Percentiles rank a stretch among this genome's conserved stretches.
Evolutionary conservation across 345 rosid species (phyloP).

Genomic region (Aquilaria sinensis): DNA sequence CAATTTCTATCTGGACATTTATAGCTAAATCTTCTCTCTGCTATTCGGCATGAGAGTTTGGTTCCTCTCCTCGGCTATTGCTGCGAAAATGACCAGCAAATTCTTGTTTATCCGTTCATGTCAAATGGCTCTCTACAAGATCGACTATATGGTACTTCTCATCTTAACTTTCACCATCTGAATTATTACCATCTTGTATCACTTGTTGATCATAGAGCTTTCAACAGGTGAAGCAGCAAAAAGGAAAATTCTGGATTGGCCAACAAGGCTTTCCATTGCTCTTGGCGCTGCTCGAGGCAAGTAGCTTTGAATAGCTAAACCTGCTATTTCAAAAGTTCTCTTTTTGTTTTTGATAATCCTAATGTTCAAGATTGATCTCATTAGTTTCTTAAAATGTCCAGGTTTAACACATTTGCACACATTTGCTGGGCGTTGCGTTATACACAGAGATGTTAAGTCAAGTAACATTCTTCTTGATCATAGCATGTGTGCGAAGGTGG

Average conservation of each 20-base stretch:
- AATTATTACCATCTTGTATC: neutral
- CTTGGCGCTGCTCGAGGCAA: constrained; percentile 68
- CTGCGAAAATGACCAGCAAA: constrained; percentile 62
- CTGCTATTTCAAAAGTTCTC: neutral
- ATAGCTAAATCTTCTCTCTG: constrained; percentile 66
- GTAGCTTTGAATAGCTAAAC: constrained; percentile 1
- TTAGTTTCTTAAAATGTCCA: constrained; percentile 12
- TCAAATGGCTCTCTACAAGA: constrained; percentile 70
- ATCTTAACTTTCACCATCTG: neutral
- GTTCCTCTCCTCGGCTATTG: constrained; percentile 71
- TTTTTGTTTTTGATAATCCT: neutral
- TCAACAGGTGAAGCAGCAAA: constrained; percentile 56
- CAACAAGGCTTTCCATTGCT: constrained; percentile 63
- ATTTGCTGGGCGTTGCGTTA: constrained; percentile 27
- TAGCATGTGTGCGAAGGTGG: constrained; percentile 64
- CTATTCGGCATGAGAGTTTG: constrained; percentile 51
- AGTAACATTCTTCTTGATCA: constrained; percentile 71
- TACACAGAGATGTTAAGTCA: constrained; percentile 71
- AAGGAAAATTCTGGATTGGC: constrained; percentile 66
- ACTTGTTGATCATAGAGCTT: constrained; percentile 10
- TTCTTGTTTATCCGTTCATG: constrained; percentile 67
- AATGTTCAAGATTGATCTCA: neutral
- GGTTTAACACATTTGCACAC: constrained; percentile 45
- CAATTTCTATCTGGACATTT: constrained; percentile 8
- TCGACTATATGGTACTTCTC: constrained; percentile 54